Base-by-base conservation (phyloP, 306 rosid genomes). In the Begonia peltatifolia region DNA sequence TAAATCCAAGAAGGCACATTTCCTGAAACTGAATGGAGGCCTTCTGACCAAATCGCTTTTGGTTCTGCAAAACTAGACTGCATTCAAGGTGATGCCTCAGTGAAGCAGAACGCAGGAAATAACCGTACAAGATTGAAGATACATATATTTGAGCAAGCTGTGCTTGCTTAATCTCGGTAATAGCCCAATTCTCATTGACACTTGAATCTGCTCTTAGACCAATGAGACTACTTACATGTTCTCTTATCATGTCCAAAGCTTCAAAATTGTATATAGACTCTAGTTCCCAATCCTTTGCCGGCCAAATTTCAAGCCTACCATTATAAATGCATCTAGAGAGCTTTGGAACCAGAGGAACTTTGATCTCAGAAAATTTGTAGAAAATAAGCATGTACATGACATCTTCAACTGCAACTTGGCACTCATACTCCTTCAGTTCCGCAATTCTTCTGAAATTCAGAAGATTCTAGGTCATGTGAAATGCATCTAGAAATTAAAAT, bases 281-380 rank as follows among this genome's bases (percentile, higher is more conserved):
- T 7, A 92, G 88, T 64, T 77, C 96, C 92, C 92, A 92, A 68
- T 92, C 88, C 70, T 79, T 92, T 56, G 96, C 66, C 59, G 96
- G 99, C 67, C 74, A 66, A 63, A 90, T 86, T 77, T 92, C 99
- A 52, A 92, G 75, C 69, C 99, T 83, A 18, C 84, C 80, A 58
- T 92, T 86, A 7, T 92, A 92, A 47, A 81, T 61, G 74, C 94
- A 92, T 47, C 73, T 76, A 51, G 93, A 92, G 46, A 86, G 86
- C 60, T 70, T 86, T 43, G 99, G 96, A 65, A 86, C 82, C 76
- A 92, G 59, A 54, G 73, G 83, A 46, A 86, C 96, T 66, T 80
- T 71, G 54, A 92, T 79, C 69, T 92, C 99, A 8, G 99, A 86
- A 65, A 92, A 92, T 62, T 82, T 83, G 72, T 73, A 64, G 66